Base-by-base conservation (phyloP, 2,329 filamentous ascomycete species). In the Pyricularia sp. region DNA sequence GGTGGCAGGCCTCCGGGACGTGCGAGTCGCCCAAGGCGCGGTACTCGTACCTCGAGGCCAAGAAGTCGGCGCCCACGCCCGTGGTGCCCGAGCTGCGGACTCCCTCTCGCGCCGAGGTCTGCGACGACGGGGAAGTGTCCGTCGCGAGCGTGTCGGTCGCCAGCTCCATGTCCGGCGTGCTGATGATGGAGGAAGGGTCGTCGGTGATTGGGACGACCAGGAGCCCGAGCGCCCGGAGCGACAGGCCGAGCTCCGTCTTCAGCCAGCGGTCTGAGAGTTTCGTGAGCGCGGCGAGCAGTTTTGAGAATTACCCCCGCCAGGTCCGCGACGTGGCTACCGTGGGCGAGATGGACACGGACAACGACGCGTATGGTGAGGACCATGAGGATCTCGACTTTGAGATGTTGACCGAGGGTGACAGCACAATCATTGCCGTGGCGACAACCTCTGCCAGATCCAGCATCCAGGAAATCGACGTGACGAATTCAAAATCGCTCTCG, bases 11-110 rank as follows among this genome's bases (percentile, higher is more conserved):
- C 4, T 30, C 23, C 17, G 63, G 63, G 17, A 28, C 63, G 10
- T 65, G 23, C 23, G 20, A 26, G 63, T 65, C 63, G 17, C 63
- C 63, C 23, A n/a, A 65, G 63, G 28, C 28, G 28, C 63, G 63
- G 6, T 65, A 65, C 63, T 65, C 63, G 28, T 36, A 65, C 28
- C 63, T 65, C 63, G 63, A 36, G 31, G 63, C 58, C 58, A 61
- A 61, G 58, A 61, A 61, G 58, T 25, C 14, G 3, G 58, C 58
- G 58, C 58, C 58, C n/a, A 25, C n/a, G 23, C n/a, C 58, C 10
- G 58, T 61, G 58, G 25, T 26, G n/a, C 25, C 58, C n/a, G 58
- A 61, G 23, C 2, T 61, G n/a, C 58, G 58, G n/a, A 61, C 58
- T 1, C n/a, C 58, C 5, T 61, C 58, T 1, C 58, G 58, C 23